phyloP scores from a whole-genome alignment of 345 rosid genomes.

The Brassica nigra region DNA sequence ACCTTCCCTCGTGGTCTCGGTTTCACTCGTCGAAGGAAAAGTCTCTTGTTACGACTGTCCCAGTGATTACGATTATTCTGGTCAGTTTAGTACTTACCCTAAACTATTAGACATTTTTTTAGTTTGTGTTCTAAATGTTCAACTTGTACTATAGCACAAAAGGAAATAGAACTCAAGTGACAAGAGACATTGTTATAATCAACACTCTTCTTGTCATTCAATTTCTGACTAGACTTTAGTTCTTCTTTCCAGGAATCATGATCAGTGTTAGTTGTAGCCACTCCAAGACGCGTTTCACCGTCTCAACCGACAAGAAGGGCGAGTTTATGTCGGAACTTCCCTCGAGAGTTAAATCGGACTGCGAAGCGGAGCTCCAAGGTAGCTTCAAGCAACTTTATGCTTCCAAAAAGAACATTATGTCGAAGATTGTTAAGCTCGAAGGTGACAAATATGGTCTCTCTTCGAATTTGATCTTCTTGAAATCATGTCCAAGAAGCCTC shows the following conservation, averaged over 20 bases:
- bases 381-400: constrained; percentile 62
- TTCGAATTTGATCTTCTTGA: constrained; percentile 64
- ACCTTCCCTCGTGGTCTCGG: constrained; percentile 44
- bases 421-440: constrained; percentile 48
- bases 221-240: not conserved
- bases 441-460: constrained; percentile 51
- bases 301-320: constrained; percentile 54
- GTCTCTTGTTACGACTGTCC: constrained; percentile 71
- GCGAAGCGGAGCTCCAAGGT: constrained; percentile 65
- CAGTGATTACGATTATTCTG: constrained; percentile 55
- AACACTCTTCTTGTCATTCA: not conserved
- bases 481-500: constrained; percentile 44
- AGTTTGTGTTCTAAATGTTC: not conserved
- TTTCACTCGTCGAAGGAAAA: constrained; percentile 51
- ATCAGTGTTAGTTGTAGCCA: constrained; percentile 63
- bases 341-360: constrained; percentile 29
- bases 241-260: constrained; percentile 52
- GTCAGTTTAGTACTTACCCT: constrained; percentile 35
- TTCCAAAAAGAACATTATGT: constrained; percentile 43
- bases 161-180: not conserved
- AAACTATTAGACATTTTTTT: not conserved
- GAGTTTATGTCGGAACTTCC: constrained; percentile 64
- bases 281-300: constrained; percentile 45
- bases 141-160: not conserved
- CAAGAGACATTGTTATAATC: not conserved